Evolutionary conservation across 1,139 yeast genomes (phyloP), one percentile per base, ranked within the genome.

Genomic region (Kodamaea sp.): DNA sequence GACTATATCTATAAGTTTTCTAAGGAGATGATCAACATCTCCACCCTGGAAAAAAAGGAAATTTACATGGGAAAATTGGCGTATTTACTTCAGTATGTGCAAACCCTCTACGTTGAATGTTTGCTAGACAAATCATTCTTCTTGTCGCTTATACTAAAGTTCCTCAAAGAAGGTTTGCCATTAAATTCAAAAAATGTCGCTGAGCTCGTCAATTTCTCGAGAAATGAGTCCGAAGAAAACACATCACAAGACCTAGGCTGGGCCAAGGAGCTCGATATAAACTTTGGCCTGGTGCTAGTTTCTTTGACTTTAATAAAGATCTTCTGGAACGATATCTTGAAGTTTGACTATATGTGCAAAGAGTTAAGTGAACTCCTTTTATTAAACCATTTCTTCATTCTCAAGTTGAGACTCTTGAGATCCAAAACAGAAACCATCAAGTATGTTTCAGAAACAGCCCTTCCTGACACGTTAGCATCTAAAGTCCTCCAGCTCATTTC

Each of bases 251-350:
- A 30, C 13, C 18, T 22, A 4, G 15, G 23, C 19, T 38, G 42
- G 44, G 15, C 19, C 5, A 30, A 34, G 8, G 42, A 51, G 4
- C 43, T 55, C 12, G 63, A 59, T n/a, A 35, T 65, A 7, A 59
- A 65, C 40, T 61, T 53, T 35, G 73, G 73, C 6, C 72, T 58
- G 40, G 49, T 66, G 24, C 48, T 70, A 21, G 52, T 62, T 3
- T 59, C 83, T 3, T 61, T 85, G 16, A 71, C 84, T 3, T 62
- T 86, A 10, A 54, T 84, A 4, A 75, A 78, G 43, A 65, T 81
- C 16, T 84, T 86, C 49, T 89, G 96, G 96, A 66, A 66, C 28
- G 86, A 81, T 33, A 61, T 86, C 4, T 54, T 77, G 6, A 65
- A 65, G 26, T 55, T 63, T 14, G 85, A 80, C 34, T 74, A 73